Evolutionary conservation across 1,284 basidiomycete genomes (phyloP), one percentile per base, ranked within the genome.

Genomic region (Mycosarcoma maydis): DNA sequence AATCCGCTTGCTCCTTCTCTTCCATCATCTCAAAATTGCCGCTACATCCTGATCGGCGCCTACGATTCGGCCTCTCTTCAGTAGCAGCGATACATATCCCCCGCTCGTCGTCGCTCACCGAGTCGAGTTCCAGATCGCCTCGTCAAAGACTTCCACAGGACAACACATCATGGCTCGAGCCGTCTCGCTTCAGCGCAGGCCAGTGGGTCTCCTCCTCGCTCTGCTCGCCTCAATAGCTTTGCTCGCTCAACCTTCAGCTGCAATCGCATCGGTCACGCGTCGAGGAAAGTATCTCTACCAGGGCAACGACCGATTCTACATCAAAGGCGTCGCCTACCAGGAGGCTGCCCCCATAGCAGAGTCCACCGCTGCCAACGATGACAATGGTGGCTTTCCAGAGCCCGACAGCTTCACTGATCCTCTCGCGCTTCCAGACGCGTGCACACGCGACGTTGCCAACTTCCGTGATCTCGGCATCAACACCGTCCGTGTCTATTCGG

Each of bases 321-420:
- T 95, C 84, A 94, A 92, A 78, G 92, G 93, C 55, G 84, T 94
- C 55, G 91, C 92, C 22, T 96, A 96, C 83, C 92, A 95, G 82
- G 87, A 88, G 59, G 90, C 92, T 82, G 92, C 92, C 85, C 72
- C 76, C 84, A 60, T 84, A 58, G 79, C 83, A 13, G 76, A 62
- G 6, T 84, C 70, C 48, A 80, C 79, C 17, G 83, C 83, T 40
- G 82, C 86, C 6, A 89, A 91, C 76, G 84, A 86, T 3, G 67
- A 50, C 4, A 67, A 60, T 24, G 67, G 67, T 13, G 67, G 67
- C 17, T 94, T 94, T 83, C 87, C 88, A 22, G 91, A 94, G 80
- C 92, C 84, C 16, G 61, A 65, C 89, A 13, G 87, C 87, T 84
- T 76, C 70, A 67, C 82, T 52, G 92, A 94, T 81, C 90, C 92